Evolutionary conservation across 2,329 filamentous ascomycete genomes (phyloP).

Genomic region (Scedosporium dehoogii): DNA sequence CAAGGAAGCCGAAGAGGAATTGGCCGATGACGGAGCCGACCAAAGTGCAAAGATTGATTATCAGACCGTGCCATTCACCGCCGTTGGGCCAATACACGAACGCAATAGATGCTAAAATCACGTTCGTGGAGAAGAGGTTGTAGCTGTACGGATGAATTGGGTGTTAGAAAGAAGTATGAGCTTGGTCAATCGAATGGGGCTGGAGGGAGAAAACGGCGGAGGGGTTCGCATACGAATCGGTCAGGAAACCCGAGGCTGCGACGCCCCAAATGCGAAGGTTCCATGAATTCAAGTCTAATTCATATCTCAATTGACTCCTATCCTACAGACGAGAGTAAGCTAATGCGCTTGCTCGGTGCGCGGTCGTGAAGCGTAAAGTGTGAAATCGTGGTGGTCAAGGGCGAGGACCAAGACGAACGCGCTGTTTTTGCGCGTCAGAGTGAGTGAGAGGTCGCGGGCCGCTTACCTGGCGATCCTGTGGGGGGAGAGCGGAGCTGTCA

Average conservation of each 20-base stretch:
- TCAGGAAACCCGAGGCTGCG: constrained; percentile 43
- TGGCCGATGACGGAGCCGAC: constrained; percentile 42
- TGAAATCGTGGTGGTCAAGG: not conserved
- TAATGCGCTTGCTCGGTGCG: not conserved
- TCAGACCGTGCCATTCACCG: constrained; percentile 31
- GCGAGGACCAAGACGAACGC: not conserved
- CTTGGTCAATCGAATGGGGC: not conserved
- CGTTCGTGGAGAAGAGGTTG: constrained; percentile 44
- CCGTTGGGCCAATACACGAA: constrained; percentile 43
- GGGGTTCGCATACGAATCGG: constrained; percentile 34
- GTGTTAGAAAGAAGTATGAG: not conserved
- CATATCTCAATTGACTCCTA: constrained; percentile 40
- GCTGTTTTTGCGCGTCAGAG: not conserved
- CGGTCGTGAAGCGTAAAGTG: not conserved
- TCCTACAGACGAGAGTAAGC: constrained; percentile 26
- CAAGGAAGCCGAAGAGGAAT: constrained; percentile 41
- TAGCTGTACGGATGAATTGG: constrained; percentile 24
- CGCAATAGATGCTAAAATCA: constrained; percentile 40
- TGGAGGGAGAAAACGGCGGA: not conserved
- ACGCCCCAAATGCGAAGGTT: constrained; percentile 45
- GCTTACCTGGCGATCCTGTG: constrained; percentile 36
- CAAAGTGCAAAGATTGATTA: constrained; percentile 43
- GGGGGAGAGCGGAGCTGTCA: constrained; percentile 39
- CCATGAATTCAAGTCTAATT: constrained; percentile 44
- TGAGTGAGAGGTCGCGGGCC: not conserved